Base-by-base conservation (phyloP, 176 grass and related monocot species). In the Juncus effusus region DNA sequence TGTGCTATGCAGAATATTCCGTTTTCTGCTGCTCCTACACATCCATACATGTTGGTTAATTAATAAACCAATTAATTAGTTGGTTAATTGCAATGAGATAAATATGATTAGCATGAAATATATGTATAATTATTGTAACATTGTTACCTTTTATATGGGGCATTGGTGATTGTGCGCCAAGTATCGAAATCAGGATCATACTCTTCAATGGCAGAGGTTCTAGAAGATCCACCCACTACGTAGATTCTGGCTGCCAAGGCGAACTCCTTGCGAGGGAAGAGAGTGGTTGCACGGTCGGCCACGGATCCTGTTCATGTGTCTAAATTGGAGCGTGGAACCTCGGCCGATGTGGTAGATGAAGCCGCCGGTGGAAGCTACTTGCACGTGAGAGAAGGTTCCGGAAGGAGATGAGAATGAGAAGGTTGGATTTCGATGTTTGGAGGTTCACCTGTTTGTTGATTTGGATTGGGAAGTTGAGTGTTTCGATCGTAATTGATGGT, bases 1-100 rank as follows among this genome's bases (percentile, higher is more conserved):
- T 81, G 87, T 39, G 84, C 82, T 44, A 96, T 78, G 77, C 85
- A 96, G 79, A 96, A 83, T 13, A 96, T 73, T 3, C 92, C 92
- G 4, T 59, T 78, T 0, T 69, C 73, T 1, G 58, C 69, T 3
- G 87, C 87, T 10, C 87, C 92, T 3, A 79, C 65, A 73, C 92
- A 96, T 0, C 87, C 92, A 69, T 96, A 96, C 40, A 86, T 69
- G 66, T 56, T 37, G 36, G 3, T n/a, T n/a, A n/a, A n/a, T n/a
- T 41, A 69, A 13, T 15, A n/a, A n/a, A n/a, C 15, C 42, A 7
- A 45, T 45, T 45, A 45, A 45, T 45, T n/a, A n/a, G n/a, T n/a
- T 45, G 7, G 42, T 45, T 45, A 45, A 45, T 7, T 45, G 3
- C 7, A 4, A 45, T 45, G 7, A 45, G 42, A 45, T 45, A 45